phyloP scores from a whole-genome alignment of 352 stramenopile genomes.

The Pythium plurisporium region DNA sequence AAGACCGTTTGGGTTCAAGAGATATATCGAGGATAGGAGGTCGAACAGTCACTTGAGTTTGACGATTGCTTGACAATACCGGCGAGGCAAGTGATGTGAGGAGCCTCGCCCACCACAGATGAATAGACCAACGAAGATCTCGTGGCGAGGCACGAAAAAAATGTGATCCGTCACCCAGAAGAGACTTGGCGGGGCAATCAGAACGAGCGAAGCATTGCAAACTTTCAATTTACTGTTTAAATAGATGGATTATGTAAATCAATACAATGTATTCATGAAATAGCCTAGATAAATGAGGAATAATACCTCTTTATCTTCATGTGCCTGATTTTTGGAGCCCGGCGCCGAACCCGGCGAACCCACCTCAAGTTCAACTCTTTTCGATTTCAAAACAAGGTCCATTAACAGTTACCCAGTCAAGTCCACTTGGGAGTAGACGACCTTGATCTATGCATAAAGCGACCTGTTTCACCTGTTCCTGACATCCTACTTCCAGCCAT shows the following conservation, averaged over 20 bases:
- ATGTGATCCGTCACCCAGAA: neutral
- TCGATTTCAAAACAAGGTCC: slow-evolving; percentile 6
- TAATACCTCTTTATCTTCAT: neutral
- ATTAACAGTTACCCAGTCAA: neutral
- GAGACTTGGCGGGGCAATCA: too few relatives aligned
- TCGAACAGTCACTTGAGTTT: neutral
- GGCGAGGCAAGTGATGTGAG: too few relatives aligned
- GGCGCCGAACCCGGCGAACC: neutral
- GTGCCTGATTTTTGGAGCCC: slow-evolving; percentile 14
- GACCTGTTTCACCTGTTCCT: neutral
- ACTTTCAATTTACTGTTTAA: neutral
- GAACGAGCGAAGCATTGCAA: neutral
- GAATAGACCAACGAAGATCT: neutral
- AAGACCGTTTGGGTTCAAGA: neutral
- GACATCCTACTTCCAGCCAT: neutral
- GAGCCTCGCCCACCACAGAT: too few relatives aligned
- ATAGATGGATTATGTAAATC: neutral
- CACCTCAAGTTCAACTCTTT: slow-evolving; percentile 20
- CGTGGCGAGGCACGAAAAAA: neutral
- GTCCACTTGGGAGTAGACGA: neutral
- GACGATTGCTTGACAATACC: too few relatives aligned
- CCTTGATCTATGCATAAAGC: neutral
- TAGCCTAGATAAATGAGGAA: neutral
- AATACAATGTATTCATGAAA: neutral
- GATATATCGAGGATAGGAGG: slow-evolving; percentile 1